Evolutionary conservation across 176 grass and related monocot species (phyloP).

Genomic region (Carex myosuroides): DNA sequence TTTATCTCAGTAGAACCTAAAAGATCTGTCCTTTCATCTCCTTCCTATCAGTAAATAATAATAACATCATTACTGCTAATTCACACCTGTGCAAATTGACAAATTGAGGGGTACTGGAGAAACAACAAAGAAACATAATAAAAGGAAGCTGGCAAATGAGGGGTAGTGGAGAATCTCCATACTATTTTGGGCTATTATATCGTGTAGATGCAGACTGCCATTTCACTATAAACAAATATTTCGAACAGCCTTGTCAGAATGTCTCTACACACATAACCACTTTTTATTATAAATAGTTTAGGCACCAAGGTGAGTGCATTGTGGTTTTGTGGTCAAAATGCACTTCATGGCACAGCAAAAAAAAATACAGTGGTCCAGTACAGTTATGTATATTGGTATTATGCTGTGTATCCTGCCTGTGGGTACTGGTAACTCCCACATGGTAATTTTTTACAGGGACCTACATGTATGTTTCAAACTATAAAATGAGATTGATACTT

Average conservation of each 20-base stretch:
- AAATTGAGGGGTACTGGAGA: neutral
- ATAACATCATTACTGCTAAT: neutral
- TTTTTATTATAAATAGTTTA: neutral
- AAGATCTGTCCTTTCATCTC: neutral
- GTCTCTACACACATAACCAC: neutral
- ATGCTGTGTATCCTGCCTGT: neutral
- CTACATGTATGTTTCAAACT: neutral
- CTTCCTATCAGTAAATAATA: neutral
- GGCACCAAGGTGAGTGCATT: neutral
- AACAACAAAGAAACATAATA: neutral
- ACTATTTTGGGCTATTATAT: neutral
- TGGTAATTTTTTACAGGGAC: neutral
- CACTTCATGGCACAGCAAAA: neutral
- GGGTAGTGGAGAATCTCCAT: neutral
- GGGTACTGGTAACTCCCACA: neutral
- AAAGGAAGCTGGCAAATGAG: neutral
- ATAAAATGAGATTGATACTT: neutral
- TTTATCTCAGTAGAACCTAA: neutral
- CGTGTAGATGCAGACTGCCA: neutral
- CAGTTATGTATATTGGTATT: neutral
- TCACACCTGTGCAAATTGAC: neutral
- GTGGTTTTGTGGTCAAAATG: neutral
- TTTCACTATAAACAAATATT: conserved; percentile 1
- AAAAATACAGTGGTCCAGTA: neutral
- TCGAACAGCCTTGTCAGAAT: neutral